Evolutionary conservation across 2,329 filamentous ascomycete species (phyloP).

Genomic region (Fusarium caatingaense): DNA sequence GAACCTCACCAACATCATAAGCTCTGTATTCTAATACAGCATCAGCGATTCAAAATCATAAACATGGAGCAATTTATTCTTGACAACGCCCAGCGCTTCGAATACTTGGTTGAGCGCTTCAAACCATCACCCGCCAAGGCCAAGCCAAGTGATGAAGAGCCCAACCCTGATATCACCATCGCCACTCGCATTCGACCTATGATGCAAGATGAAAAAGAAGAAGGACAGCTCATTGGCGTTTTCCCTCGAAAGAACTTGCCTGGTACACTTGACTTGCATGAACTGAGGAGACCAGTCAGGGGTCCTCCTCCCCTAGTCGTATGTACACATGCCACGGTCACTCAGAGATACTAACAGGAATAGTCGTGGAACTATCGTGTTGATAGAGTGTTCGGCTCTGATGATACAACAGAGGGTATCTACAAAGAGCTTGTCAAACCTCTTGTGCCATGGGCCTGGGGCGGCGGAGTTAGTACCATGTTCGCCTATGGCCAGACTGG

Average conservation of each 20-base stretch:
- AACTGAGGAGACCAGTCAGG: conserved; percentile 50
- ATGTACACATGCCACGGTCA: not conserved
- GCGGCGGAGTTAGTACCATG: conserved; percentile 60
- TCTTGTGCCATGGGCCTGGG: conserved; percentile 59
- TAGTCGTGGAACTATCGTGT: conserved; percentile 52
- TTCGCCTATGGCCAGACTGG: conserved; percentile 63
- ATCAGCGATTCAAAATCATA: accelerated
- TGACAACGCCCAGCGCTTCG: conserved; percentile 47
- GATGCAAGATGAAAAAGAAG: conserved; percentile 49
- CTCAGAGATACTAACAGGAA: not conserved
- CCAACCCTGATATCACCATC: conserved; percentile 50
- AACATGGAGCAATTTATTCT: conserved; percentile 52
- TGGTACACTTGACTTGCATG: conserved; percentile 51
- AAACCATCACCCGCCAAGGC: conserved; percentile 37
- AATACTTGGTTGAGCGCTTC: conserved; percentile 44
- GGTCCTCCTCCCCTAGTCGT: conserved; percentile 50
- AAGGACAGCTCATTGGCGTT: conserved; percentile 45
- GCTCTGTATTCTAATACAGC: not conserved
- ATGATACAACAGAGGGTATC: conserved; percentile 53
- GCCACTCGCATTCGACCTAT: conserved; percentile 53
- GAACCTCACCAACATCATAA: not conserved
- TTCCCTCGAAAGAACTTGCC: conserved; percentile 10
- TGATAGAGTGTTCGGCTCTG: conserved; percentile 52
- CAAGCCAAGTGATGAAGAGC: conserved; percentile 7
- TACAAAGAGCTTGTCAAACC: conserved; percentile 56